A percentile compares a stretch with the other conserved stretches of the same genome.
Evolutionary conservation across 345 rosid genomes (phyloP).

Genomic region (Boechera divaricarpa): DNA sequence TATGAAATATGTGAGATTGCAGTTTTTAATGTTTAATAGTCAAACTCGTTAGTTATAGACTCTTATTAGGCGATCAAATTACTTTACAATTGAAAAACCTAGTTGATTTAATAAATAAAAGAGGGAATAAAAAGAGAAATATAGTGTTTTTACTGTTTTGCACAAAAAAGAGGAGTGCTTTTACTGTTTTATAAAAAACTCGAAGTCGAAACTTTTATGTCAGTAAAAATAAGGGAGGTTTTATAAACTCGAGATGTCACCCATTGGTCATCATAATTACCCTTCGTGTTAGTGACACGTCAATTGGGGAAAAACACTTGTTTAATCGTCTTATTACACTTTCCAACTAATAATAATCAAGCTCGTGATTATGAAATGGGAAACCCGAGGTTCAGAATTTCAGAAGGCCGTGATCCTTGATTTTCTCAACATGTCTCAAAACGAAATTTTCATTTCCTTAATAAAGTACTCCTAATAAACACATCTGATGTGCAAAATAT

Average conservation of each 20-base stretch:
- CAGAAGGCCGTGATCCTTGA: conserved; percentile 48
- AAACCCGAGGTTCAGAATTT: conserved; percentile 37
- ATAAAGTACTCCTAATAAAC: background rate
- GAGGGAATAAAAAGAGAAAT: background rate
- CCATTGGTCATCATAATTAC: conserved; percentile 41
- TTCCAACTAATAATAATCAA: conserved; percentile 35
- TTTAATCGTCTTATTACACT: conserved; percentile 3
- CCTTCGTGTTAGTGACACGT: conserved; percentile 42
- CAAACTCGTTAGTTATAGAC: no score
- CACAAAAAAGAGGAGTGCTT: background rate
- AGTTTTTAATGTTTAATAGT: no score
- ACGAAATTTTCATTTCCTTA: background rate
- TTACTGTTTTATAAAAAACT: background rate
- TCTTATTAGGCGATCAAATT: background rate
- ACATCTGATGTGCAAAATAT: background rate
- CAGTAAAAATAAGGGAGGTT: conserved; percentile 5
- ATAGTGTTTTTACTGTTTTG: background rate
- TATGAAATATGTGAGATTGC: no score
- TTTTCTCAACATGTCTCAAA: conserved; percentile 41
- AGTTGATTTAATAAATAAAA: background rate
- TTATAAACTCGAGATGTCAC: conserved; percentile 28
- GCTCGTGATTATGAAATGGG: conserved; percentile 43
- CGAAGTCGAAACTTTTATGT: conserved; percentile 10
- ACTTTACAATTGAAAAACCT: background rate
- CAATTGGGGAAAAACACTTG: conserved; percentile 4